Conservation (phyloP, 2,329 filamentous ascomycete species). For the Hypocrella siamensis region DNA sequence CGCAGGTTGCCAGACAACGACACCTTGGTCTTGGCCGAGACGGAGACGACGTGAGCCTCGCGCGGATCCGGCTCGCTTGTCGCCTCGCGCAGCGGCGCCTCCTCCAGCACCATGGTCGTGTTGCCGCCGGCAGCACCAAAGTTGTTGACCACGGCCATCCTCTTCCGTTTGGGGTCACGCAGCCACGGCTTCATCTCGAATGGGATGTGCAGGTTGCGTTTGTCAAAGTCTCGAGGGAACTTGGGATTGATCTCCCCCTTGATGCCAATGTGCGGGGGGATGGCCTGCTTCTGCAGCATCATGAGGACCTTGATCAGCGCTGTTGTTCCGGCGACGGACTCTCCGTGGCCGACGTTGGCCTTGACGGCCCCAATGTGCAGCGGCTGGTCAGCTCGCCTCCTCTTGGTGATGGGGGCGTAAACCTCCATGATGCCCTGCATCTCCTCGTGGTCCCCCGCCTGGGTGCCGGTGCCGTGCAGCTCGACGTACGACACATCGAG, state of each 20-base stretch:
- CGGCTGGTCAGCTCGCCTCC: conserved; percentile 12
- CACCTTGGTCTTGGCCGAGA: conserved; percentile 34
- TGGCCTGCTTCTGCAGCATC: conserved; percentile 29
- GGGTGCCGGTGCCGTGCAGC: conserved; percentile 84
- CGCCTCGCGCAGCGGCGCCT: conserved; percentile 21
- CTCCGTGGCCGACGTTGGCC: conserved; percentile 33
- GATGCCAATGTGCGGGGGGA: conserved; percentile 39
- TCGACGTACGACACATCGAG: conserved; percentile 71
- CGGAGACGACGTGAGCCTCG: conserved; percentile 33
- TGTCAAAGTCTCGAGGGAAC: conserved; percentile 23
- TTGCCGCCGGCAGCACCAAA: conserved; percentile 40
- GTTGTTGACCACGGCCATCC: conserved; percentile 30
- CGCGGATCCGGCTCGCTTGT: background rate
- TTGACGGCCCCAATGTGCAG: conserved; percentile 49
- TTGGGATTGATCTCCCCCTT: conserved; percentile 27
- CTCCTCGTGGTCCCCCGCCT: conserved; percentile 71
- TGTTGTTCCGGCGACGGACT: conserved; percentile 24
- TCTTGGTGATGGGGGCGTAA: conserved; percentile 34
- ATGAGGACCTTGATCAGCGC: conserved; percentile 30
- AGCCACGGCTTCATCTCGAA: conserved; percentile 19
- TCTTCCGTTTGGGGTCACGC: conserved; percentile 8
- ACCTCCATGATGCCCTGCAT: conserved; percentile 58
- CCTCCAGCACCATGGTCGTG: conserved; percentile 47
- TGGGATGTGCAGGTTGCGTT: conserved; percentile 24
- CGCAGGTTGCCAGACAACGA: conserved; percentile 35